Conservation (phyloP, 139 green algal species). For the Picochlorum sp. region DNA sequence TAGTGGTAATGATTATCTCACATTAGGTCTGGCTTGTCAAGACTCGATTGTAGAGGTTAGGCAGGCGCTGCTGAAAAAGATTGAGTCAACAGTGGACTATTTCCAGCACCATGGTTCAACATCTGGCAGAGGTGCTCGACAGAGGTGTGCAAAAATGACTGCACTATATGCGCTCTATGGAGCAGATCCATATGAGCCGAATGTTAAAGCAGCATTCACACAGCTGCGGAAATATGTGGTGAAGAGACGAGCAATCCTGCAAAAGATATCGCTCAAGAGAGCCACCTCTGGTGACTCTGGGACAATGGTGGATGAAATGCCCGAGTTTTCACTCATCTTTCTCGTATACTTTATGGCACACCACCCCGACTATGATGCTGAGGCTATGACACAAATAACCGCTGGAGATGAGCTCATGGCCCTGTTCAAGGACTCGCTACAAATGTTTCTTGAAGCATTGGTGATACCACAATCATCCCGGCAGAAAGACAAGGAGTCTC, state of each 20-base stretch:
- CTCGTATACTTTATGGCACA: slow-evolving; percentile 69
- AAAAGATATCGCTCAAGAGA: slow-evolving; percentile 8
- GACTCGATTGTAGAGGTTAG: slow-evolving; percentile 53
- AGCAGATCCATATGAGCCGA: slow-evolving; percentile 33
- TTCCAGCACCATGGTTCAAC: slow-evolving; percentile 1
- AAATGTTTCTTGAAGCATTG: slow-evolving; percentile 55
- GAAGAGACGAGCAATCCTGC: slow-evolving; percentile 10
- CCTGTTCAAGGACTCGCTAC: slow-evolving; percentile 11
- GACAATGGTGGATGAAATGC: slow-evolving; percentile 47
- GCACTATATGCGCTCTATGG: slow-evolving; percentile 52
- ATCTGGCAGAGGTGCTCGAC: background rate
- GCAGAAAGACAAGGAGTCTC: background rate
- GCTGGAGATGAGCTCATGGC: slow-evolving; percentile 9
- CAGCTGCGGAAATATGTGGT: slow-evolving; percentile 27
- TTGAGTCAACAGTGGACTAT: slow-evolving; percentile 22
- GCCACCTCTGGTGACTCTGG: slow-evolving; percentile 22
- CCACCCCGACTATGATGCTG: slow-evolving; percentile 69
- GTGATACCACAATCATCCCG: slow-evolving; percentile 22
- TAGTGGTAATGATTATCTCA: slow-evolving; percentile 28
- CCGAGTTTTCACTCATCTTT: slow-evolving; percentile 72
- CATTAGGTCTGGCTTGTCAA: slow-evolving; percentile 46
- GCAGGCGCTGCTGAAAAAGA: slow-evolving; percentile 32
- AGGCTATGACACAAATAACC: slow-evolving; percentile 13
- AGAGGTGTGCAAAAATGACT: slow-evolving; percentile 52
- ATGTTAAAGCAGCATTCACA: slow-evolving; percentile 21